Evolutionary conservation across 306 rosid species (phyloP).

Genomic region (Ormosia emarginata): DNA sequence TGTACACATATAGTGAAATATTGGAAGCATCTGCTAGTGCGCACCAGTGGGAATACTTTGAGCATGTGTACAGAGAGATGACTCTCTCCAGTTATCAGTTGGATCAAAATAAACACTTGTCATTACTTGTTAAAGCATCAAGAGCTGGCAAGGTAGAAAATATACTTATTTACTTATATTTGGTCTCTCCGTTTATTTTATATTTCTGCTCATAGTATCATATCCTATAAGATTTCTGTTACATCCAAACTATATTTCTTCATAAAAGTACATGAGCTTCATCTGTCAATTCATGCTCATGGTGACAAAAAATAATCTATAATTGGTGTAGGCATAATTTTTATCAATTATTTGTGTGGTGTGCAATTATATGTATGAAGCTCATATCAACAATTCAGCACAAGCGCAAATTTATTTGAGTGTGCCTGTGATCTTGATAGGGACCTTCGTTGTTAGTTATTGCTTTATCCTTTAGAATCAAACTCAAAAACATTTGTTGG

Average conservation of each 20-base stretch:
- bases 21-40: slow-evolving; percentile 78
- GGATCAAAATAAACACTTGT: slow-evolving; percentile 60
- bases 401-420: background rate
- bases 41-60: slow-evolving; percentile 96
- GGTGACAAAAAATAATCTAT: background rate
- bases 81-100: slow-evolving; percentile 61
- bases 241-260: slow-evolving; percentile 2
- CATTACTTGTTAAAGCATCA: slow-evolving; percentile 69
- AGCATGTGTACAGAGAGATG: slow-evolving; percentile 85
- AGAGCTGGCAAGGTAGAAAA: slow-evolving; percentile 79
- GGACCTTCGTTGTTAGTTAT: background rate
- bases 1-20: slow-evolving; percentile 65
- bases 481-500: background rate
- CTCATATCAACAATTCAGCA: background rate
- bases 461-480: background rate
- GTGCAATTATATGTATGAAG: background rate
- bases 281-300: background rate
- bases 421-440: background rate
- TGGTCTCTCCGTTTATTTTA: background rate
- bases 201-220: slow-evolving; percentile 14
- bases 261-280: background rate
- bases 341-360: background rate
- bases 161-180: background rate
- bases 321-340: background rate
- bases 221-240: background rate